phyloP scores from a whole-genome alignment of 768 basidiomycete species.

The Leucosporidium creatinivorum region DNA sequence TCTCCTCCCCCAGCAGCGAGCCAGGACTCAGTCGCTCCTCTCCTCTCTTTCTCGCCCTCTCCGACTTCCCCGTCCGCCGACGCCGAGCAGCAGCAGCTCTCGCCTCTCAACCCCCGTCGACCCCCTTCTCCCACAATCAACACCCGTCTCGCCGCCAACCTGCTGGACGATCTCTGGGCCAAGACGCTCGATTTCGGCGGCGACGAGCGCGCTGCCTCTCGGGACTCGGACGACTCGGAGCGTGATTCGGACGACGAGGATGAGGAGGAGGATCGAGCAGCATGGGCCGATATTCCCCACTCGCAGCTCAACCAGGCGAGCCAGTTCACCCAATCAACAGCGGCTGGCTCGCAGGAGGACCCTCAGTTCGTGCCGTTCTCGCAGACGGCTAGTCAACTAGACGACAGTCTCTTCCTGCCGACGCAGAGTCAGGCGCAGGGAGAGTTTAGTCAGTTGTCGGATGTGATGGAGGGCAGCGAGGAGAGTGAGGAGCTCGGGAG shows the following conservation, averaged over 20 bases:
- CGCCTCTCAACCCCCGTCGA: slow-evolving; percentile 15
- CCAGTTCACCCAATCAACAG: slow-evolving; percentile 3
- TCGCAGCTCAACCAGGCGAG: not conserved
- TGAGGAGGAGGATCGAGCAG: slow-evolving; percentile 40
- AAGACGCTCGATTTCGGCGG: slow-evolving; percentile 42
- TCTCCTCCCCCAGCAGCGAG: not conserved
- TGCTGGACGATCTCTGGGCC: slow-evolving; percentile 95
- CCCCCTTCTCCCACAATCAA: slow-evolving; percentile 70
- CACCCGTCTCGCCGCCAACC: slow-evolving; percentile 86
- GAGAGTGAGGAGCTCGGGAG: not conserved
- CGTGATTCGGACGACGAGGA: slow-evolving; percentile 37
- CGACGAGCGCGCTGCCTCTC: not conserved
- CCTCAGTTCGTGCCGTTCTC: slow-evolving; percentile 21
- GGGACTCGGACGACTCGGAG: not conserved
- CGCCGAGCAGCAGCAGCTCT: too few relatives aligned
- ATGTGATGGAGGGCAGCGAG: not conserved
- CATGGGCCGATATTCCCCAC: slow-evolving; percentile 5
- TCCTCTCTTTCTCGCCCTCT: not conserved
- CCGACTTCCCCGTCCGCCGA: too few relatives aligned
- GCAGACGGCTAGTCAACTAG: slow-evolving; percentile 27
- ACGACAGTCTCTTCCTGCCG: slow-evolving; percentile 1
- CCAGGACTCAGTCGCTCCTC: not conserved
- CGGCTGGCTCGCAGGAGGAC: slow-evolving; percentile 15
- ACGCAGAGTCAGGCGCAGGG: not conserved
- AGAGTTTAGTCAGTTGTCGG: not conserved